A percentile compares a stretch with the other conserved stretches of the same genome.
Conservation (phyloP, 192 early-diverging fungal genomes). For the Umbelopsis sp. region DNA sequence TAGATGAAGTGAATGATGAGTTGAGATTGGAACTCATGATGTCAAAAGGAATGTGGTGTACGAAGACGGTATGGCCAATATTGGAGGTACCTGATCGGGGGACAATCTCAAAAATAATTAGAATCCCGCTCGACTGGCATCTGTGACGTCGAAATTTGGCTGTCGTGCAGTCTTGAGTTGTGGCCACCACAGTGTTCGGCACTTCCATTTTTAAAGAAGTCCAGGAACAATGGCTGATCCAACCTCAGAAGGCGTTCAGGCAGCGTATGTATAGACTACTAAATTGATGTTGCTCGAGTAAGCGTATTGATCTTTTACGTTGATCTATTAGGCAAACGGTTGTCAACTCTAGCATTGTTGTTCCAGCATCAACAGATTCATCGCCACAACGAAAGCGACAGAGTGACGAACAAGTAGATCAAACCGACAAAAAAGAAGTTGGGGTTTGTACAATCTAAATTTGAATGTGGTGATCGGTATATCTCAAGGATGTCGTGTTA, state of each 20-base stretch:
- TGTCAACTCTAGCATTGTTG: constrained; percentile 37
- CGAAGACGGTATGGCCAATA: background rate
- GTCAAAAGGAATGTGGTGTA: background rate
- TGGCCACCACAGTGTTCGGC: too few species aligned
- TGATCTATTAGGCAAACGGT: constrained; percentile 1
- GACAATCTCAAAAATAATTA: background rate
- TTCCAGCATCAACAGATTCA: constrained; percentile 6
- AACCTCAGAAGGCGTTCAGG: background rate
- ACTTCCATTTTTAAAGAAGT: background rate
- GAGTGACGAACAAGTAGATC: background rate
- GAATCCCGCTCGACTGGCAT: background rate
- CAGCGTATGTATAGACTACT: background rate
- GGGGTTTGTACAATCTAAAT: background rate
- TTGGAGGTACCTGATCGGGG: constrained; percentile 1
- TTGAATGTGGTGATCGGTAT: background rate
- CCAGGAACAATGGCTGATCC: background rate
- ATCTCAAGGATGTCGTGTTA: too few species aligned
- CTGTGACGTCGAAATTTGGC: background rate
- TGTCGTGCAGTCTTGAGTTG: background rate
- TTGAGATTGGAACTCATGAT: constrained; percentile 10
- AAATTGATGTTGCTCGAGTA: background rate
- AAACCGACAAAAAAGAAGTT: background rate
- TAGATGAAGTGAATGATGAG: constrained; percentile 17
- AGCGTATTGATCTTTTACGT: background rate
- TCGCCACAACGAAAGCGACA: constrained; percentile 17